Conservation (phyloP, 805 yeast genomes). For the Candida caryicola region DNA sequence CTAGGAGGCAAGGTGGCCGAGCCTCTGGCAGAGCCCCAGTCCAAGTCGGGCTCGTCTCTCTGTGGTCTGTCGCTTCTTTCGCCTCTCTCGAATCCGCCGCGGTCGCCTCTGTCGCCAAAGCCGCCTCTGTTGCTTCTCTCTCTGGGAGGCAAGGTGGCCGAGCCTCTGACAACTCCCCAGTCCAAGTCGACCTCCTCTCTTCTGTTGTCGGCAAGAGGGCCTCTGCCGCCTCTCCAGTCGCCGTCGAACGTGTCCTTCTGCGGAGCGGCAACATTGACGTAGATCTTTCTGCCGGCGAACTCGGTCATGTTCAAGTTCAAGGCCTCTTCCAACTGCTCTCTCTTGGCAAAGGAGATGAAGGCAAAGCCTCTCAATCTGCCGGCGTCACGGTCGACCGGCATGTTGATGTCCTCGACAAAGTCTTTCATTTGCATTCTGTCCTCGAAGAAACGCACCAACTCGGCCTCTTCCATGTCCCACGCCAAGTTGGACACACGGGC, state of each 20-base stretch:
- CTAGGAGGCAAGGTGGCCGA: constrained; percentile 33
- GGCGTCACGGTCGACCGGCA: constrained; percentile 65
- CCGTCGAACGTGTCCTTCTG: constrained; percentile 44
- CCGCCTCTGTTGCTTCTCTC: constrained; percentile 34
- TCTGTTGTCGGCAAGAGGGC: constrained; percentile 30
- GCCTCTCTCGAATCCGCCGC: constrained; percentile 25
- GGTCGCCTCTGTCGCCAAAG: constrained; percentile 28
- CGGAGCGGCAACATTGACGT: constrained; percentile 59
- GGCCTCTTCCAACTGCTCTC: constrained; percentile 50
- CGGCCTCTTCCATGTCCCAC: constrained; percentile 71
- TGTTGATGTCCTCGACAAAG: constrained; percentile 59
- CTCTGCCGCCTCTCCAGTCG: constrained; percentile 36
- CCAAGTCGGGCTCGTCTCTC: constrained; percentile 40
- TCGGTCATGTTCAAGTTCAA: constrained; percentile 43
- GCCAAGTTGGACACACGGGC: constrained; percentile 89
- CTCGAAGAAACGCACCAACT: constrained; percentile 59
- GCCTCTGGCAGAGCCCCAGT: constrained; percentile 41
- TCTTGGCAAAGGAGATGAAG: constrained; percentile 48
- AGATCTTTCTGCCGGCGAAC: constrained; percentile 49
- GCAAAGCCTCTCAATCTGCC: constrained; percentile 63
- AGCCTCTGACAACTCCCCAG: constrained; percentile 50
- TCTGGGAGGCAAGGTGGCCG: constrained; percentile 33
- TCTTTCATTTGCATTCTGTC: constrained; percentile 49
- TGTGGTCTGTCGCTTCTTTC: constrained; percentile 13
- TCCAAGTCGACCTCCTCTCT: constrained; percentile 54